Base-by-base conservation (phyloP, 306 rosid genomes). In the Cucurbita ficifolia region DNA sequence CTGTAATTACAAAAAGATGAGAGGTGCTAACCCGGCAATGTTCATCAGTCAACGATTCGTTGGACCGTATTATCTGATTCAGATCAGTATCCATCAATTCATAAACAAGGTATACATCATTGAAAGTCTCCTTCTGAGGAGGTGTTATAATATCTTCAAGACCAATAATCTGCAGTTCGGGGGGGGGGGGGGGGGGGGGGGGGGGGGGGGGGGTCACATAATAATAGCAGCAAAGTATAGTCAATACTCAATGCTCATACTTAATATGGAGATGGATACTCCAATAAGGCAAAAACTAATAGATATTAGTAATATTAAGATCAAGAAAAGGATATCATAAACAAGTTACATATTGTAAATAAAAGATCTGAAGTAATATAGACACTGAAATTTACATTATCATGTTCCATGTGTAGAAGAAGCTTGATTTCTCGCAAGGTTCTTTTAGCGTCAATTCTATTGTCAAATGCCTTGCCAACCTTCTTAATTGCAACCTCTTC, bases 401-500 rank as follows among this genome's bases (percentile, higher is more conserved):
- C 96, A 83, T 90, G 98, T 79, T 84, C 90, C 98, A 92, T 84
- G 87, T 92, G 96, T 68, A 74, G 88, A 52, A 90, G 98, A 81
- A 92, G 96, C 88, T 92, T 92, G 70, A 92, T 92, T 84, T 92
- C 98, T 50, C 96, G 96, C 58, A 92, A 80, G 67, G 92, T 92
- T 86, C 98, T 87, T 80, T 90, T 92, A 80, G 96, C 96, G 75
- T 92, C 96, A 48, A 92, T 92, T 82, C 88, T 90, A 84, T 90
- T 90, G 89, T 92, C 98, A 82, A 92, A 92, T 79, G 98, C 96
- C 81, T 92, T 92, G 52, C 98, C 98, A 81, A 92, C 75, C 93
- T 92, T 92, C 98, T 92, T 92, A 80, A 92, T 90, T 52, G 98
- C 98, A 86, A 92, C 96, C 83, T 88, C 96, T 82, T 92, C 96